Conservation (phyloP, 352 stramenopile species). For the Phytophthora pisi region DNA sequence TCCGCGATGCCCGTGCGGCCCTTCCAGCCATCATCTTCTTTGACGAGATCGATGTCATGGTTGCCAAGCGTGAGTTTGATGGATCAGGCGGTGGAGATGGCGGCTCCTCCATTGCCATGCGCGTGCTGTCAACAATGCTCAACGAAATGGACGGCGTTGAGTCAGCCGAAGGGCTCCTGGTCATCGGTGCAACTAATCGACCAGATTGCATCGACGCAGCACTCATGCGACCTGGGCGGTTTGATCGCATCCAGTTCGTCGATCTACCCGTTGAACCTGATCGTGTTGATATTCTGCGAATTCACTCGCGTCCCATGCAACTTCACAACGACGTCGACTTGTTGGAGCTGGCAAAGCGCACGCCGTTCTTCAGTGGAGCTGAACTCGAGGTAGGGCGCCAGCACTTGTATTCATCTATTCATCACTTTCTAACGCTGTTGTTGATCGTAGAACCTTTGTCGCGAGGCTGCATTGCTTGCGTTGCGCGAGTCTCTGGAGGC, state of each 20-base stretch:
- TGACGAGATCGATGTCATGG: constrained; percentile 89
- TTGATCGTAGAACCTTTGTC: constrained; percentile 77
- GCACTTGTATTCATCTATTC: neutral
- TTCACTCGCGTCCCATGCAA: constrained; percentile 73
- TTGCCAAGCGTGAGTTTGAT: constrained; percentile 80
- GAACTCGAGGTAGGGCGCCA: constrained; percentile 79
- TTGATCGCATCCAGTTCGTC: constrained; percentile 97
- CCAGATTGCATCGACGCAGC: constrained; percentile 98
- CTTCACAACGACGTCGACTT: constrained; percentile 74
- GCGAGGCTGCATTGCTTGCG: constrained; percentile 77
- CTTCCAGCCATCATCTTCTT: constrained; percentile 93
- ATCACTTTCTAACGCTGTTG: constrained; percentile 6
- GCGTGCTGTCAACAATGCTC: constrained; percentile 97
- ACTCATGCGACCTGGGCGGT: constrained; percentile 94
- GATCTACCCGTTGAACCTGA: constrained; percentile 79
- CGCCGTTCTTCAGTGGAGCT: constrained; percentile 80
- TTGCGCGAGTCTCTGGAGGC: constrained; percentile 75
- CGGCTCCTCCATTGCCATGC: constrained; percentile 72
- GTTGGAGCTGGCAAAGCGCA: constrained; percentile 50
- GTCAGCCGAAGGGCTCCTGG: constrained; percentile 93
- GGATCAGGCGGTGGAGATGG: constrained; percentile 38
- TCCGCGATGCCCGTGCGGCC: constrained; percentile 75
- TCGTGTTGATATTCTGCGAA: constrained; percentile 73
- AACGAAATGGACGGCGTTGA: constrained; percentile 98
- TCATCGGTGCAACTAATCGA: constrained; percentile 98